Evolutionary conservation across 2,329 filamentous ascomycete genomes (phyloP).

Genomic region (Cercospora sesami): DNA sequence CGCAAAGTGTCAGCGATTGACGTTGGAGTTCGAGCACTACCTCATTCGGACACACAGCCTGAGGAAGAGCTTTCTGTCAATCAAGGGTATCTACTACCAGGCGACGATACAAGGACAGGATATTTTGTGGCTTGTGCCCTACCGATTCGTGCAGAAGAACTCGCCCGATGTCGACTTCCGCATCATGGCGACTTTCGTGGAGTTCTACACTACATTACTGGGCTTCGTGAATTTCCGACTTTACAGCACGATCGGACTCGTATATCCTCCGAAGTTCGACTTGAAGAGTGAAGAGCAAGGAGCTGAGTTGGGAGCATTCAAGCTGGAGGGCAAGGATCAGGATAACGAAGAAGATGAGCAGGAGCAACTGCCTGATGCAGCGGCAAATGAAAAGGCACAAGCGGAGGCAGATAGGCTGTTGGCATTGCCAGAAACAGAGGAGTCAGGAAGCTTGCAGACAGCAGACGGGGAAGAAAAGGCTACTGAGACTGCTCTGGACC

Average conservation of each 20-base stretch:
- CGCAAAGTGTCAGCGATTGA: slow-evolving; percentile 87
- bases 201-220: slow-evolving; percentile 96
- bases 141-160: slow-evolving; percentile 94
- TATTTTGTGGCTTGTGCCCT: slow-evolving; percentile 94
- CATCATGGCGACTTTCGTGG: slow-evolving; percentile 98
- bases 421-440: slow-evolving; percentile 40
- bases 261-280: slow-evolving; percentile 96
- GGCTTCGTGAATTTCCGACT: slow-evolving; percentile 95
- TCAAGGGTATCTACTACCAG: slow-evolving; percentile 99
- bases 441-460: slow-evolving; percentile 39
- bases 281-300: slow-evolving; percentile 81
- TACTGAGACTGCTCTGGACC: slow-evolving; percentile 66
- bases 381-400: slow-evolving; percentile 46
- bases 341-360: slow-evolving; percentile 36
- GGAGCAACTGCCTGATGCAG: slow-evolving; percentile 32
- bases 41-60: slow-evolving; percentile 88
- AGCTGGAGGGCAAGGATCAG: slow-evolving; percentile 72
- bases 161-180: slow-evolving; percentile 95
- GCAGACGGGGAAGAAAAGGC: slow-evolving; percentile 18
- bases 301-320: slow-evolving; percentile 87
- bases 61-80: slow-evolving; percentile 94
- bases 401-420: slow-evolving; percentile 51
- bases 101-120: slow-evolving; percentile 96
- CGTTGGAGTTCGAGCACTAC: slow-evolving; percentile 96
- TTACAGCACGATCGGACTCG: slow-evolving; percentile 85